Evolutionary conservation across 83 land plant species (phyloP), one percentile per base, ranked within the genome.

Genomic region (Picea abies): DNA sequence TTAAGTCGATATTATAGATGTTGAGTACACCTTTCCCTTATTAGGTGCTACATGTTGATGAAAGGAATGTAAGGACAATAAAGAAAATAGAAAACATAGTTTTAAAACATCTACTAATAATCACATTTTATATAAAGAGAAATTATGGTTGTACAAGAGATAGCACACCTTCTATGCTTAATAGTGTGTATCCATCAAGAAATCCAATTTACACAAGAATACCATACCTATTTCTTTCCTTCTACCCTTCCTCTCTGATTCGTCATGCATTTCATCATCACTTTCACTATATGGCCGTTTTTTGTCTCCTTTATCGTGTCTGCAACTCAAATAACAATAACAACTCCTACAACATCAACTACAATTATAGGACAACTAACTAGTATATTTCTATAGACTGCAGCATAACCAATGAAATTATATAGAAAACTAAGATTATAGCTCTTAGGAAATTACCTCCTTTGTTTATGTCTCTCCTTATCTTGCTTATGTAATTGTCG

Each of bases 401-500:
- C 41, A 39, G 5, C 41, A 39, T 39, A 29, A 29, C 29, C 0
- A 39, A 39, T 39, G 41, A 39, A 39, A 39, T 16, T 69, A 69
- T 37, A 67, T 14, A 14, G 10, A 56, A 22, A 63, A 29, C 6
- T 44, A 66, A 62, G 65, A 26, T 63, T 63, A 2, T 8, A 15
- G 8, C 64, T 78, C 63, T 44, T 49, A 37, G 35, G 22, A 71
- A 19, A 17, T 71, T 71, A 71, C 75, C 80, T 71, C 75, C 11
- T 37, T 71, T 15, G 37, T 71, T 71, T 71, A 5, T 37, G 49
- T n/a, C 75, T 69, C 82, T 61, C 32, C 76, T 87, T 71, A 63
- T 44, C 76, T 82, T 78, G 77, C 69, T 82, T 58, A 76, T 35
- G 35, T 82, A 39, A 15, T 72, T 47, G 56, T 79, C 62, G 63